Base-by-base conservation (phyloP, 257 asterid genomes). In the Scutellaria galericulata region DNA sequence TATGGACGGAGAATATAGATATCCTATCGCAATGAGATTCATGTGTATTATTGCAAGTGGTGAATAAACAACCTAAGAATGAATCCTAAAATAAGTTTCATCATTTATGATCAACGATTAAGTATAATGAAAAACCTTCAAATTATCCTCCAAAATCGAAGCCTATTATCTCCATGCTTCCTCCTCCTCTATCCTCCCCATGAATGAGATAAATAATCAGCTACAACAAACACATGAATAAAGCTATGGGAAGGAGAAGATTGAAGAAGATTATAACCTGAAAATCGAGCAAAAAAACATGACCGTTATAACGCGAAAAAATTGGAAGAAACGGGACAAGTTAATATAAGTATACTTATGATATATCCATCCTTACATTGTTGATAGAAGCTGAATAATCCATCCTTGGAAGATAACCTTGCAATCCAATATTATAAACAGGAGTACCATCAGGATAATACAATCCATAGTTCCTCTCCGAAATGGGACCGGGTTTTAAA, bases 401-500 rank as follows among this genome's bases (percentile, higher is more conserved):
- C 82, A 89, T 90, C 5, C 80, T 85, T 0, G 96, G 97, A 59
- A 87, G 81, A 80, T 47, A 75, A 5, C 89, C 92, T 68, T 83
- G 90, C 35, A 92, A 66, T 18, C 96, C 96, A 18, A 88, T 67
- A 73, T 84, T 76, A 72, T 95, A 95, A 55, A 90, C 99, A 1
- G 95, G 90, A 57, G 86, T 77, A 7, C 94, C 98, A 70, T 95
- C 85, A 0, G 99, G 99, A 59, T 92, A 86, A 56, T 81, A 88
- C 64, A 95, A 75, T 5, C 99, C 99, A 40, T 88, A 95, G 51
- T 95, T 95, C 84, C 99, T 87, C 92, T 95, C 99, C 0, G 99
- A 92, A 0, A 64, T 50, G 5, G 99, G 99, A 39, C 98, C 99
- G 1, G 92, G 86, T 86, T 95, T 95, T 68, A 86, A 48, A 77